Conservation (phyloP, 2,329 filamentous ascomycete species). For the Pseudogymnoascus sp. region DNA sequence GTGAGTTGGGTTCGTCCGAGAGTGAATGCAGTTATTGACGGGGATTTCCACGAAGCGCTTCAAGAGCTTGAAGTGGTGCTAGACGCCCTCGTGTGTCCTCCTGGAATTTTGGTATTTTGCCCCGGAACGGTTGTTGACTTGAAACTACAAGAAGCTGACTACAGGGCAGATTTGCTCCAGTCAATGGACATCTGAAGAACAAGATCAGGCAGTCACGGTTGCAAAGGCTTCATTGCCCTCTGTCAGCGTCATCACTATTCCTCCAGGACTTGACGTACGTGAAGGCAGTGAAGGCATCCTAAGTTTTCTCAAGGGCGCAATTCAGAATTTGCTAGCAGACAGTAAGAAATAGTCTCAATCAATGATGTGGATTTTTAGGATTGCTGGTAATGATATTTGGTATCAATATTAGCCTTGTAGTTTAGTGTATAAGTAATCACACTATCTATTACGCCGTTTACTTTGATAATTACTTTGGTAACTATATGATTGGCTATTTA, state of each 20-base stretch:
- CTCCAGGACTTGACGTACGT: background rate
- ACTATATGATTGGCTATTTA: background rate
- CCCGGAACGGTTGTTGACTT: background rate
- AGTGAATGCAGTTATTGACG: background rate
- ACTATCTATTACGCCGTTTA: background rate
- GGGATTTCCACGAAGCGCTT: background rate
- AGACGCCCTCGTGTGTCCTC: background rate
- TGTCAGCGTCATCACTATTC: background rate
- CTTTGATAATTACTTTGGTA: background rate
- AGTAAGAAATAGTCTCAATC: background rate
- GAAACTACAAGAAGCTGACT: background rate
- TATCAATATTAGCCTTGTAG: background rate
- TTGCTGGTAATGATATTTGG: background rate
- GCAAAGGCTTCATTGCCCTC: background rate
- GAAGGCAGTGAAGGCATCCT: background rate
- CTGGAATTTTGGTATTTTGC: background rate
- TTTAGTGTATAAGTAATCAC: background rate
- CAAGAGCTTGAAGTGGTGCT: background rate
- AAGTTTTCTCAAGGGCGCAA: background rate
- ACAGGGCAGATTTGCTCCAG: background rate
- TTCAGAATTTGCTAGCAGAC: background rate
- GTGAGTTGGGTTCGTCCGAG: background rate
- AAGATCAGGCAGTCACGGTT: background rate
- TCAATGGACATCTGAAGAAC: background rate
- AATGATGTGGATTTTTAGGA: background rate